Evolutionary conservation across 345 rosid species (phyloP), one percentile per base, ranked within the genome.

Genomic region (Eutrema yunnanense): DNA sequence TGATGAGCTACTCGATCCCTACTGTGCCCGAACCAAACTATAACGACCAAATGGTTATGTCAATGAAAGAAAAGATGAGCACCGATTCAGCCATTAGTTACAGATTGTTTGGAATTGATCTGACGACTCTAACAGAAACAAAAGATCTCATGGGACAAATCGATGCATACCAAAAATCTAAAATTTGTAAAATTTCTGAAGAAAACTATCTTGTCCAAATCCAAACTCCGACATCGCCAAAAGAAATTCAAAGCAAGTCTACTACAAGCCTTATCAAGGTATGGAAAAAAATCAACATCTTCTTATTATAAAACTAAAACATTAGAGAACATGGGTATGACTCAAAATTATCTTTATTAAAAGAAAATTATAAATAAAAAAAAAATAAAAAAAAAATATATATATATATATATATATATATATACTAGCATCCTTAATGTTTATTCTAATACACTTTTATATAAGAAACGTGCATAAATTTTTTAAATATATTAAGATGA

Each of bases 231-330:
- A 19, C 19, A 19, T 19, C 19, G 19, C 19, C 19, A 19, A 19
- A 19, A 19, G 19, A 19, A 19, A 19, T 19, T 1, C 19, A 19
- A 19, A 69, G 56, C 65, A 82, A 81, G 67, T 83, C 83, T 10
- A 76, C 74, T 10, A 76, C 85, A 76, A 88, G 85, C 60, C 80
- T 85, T 72, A 84, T 84, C 0, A 86, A 83, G 89, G 90, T 88
- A 46, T 22, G 19, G 27, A 32, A 13, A 13, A 67, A 2, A 3
- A 33, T 50, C n/a, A 34, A 41, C 6, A 32, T 63, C 2, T 8
- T 32, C 8, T 8, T n/a, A 1, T 6, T 38, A 2, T 9, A 12
- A 2, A 16, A 9, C 2, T 58, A 37, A 2, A 16, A 11, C 3
- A 14, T 12, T 2, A 19, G 3, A 19, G 3, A 48, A 42, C 12